Evolutionary conservation across 2,329 filamentous ascomycete genomes (phyloP), one percentile per base, ranked within the genome.

Genomic region (Xylaria arbuscula): DNA sequence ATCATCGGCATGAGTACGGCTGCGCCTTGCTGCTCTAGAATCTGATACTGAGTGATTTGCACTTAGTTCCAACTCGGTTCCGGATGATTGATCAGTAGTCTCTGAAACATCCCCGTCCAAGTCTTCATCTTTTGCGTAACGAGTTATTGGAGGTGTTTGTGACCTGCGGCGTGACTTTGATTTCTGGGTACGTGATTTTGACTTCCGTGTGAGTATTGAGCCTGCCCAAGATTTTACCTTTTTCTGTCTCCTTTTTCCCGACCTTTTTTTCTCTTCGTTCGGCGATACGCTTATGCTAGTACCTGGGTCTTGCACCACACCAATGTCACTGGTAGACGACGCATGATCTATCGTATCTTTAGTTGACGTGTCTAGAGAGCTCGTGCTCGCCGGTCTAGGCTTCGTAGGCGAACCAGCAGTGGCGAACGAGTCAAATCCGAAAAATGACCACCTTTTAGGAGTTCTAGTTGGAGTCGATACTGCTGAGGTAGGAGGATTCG

Each of bases 151-250:
- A 0, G 85, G 84, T 9, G 86, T 86, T 24, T 84, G 81, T 47
- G 84, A 82, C 32, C 84, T 80, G 5, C 79, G 75, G 3, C 76
- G 76, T 19, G 75, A 74, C 68, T 83, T 85, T 62, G 81, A 78
- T 56, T 80, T 80, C 72, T 84, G 82, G 71, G 80, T 76, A 17
- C 84, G 83, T 19, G 83, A 76, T 68, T 88, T 91, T 0, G 85
- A 81, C 71, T 90, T 92, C 4, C 87, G 84, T 17, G 88, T 87
- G 8, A 93, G 82, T 65, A 92, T 90, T 1, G 89, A 88, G 38
- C 89, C 90, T 19, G 89, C 88, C 89, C 90, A 92, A 3, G 86
- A 86, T 76, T 92, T 93, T 67, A 95, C 92, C 78, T 92, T 92
- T 81, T 93, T 94, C 76, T 90, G 87, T 70, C 87, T 87, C 47